A percentile compares a stretch with the other conserved stretches of the same genome.
Conservation (phyloP, 2,329 filamentous ascomycete species). For the Helotiales sp. region DNA sequence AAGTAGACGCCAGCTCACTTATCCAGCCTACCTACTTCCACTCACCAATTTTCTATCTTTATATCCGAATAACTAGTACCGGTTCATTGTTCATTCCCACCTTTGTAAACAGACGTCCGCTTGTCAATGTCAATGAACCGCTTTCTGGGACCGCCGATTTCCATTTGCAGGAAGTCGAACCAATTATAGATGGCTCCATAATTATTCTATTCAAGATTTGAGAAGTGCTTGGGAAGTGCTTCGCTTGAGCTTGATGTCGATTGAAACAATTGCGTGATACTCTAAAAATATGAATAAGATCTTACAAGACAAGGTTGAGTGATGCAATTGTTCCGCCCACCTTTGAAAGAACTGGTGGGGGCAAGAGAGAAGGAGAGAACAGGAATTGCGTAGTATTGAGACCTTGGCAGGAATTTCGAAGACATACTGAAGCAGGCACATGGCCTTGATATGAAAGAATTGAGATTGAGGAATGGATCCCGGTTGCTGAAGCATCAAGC, state of each 20-base stretch:
- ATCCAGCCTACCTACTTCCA: neutral
- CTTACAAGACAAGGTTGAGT: neutral
- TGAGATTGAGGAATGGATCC: too few species aligned
- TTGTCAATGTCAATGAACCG: slow-evolving; percentile 2
- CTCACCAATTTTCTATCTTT: neutral
- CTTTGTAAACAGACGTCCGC: neutral
- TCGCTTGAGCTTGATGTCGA: neutral
- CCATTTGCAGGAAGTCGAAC: neutral
- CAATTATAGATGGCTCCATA: neutral
- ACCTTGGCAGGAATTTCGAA: too few species aligned
- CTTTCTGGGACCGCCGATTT: neutral
- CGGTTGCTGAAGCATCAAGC: too few species aligned
- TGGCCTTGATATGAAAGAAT: too few species aligned
- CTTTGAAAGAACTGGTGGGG: neutral
- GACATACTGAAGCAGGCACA: too few species aligned
- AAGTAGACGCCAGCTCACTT: neutral
- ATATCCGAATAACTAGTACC: neutral
- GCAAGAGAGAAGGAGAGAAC: neutral
- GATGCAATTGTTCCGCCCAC: slow-evolving; percentile 9
- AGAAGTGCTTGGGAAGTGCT: neutral
- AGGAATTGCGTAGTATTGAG: neutral
- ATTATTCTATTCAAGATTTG: neutral
- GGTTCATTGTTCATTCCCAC: neutral
- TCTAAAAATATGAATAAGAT: neutral
- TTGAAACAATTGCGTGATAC: slow-evolving; percentile 9